These are phyloP conservation scores for Vinca minor DNA, from an alignment of 257 asterid genomes.

Conservation along the genomic window DNA sequence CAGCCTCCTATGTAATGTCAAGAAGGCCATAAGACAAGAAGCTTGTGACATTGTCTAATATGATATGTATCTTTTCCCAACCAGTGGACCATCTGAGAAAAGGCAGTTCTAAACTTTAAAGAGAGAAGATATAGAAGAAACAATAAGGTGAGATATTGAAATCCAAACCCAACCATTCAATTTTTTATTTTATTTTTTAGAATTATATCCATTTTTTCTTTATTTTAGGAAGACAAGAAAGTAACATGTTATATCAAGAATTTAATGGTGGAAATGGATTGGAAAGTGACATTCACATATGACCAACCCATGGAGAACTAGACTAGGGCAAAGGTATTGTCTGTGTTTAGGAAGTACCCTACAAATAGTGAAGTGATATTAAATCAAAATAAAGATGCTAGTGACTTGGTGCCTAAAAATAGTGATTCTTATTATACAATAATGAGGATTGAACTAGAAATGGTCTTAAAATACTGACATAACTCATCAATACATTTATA, in stretches of 20 bases:
- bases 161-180: slow-evolving; percentile 31
- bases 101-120: slow-evolving; percentile 15
- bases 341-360: slow-evolving; percentile 5
- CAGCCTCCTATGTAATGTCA: slow-evolving; percentile 26
- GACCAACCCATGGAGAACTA: slow-evolving; percentile 19
- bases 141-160: slow-evolving; percentile 18
- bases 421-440: not conserved
- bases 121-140: slow-evolving; percentile 32
- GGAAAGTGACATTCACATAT: slow-evolving; percentile 30
- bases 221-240: slow-evolving; percentile 10
- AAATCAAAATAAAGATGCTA: slow-evolving; percentile 1
- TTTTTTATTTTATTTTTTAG: not conserved
- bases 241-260: slow-evolving; percentile 13
- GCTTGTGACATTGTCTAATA: slow-evolving; percentile 66
- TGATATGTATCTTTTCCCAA: slow-evolving; percentile 32
- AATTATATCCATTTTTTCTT: slow-evolving; percentile 17
- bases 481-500: slow-evolving; percentile 2
- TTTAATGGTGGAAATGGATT: slow-evolving; percentile 30
- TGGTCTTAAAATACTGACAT: not conserved
- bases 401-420: not conserved
- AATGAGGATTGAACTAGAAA: not conserved
- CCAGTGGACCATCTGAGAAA: slow-evolving; percentile 38
- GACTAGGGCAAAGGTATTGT: slow-evolving; percentile 9
- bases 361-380: not conserved
- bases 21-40: slow-evolving; percentile 56